phyloP scores from a whole-genome alignment of 2,329 filamentous ascomycete genomes.

The Phialemoniopsis sp. region DNA sequence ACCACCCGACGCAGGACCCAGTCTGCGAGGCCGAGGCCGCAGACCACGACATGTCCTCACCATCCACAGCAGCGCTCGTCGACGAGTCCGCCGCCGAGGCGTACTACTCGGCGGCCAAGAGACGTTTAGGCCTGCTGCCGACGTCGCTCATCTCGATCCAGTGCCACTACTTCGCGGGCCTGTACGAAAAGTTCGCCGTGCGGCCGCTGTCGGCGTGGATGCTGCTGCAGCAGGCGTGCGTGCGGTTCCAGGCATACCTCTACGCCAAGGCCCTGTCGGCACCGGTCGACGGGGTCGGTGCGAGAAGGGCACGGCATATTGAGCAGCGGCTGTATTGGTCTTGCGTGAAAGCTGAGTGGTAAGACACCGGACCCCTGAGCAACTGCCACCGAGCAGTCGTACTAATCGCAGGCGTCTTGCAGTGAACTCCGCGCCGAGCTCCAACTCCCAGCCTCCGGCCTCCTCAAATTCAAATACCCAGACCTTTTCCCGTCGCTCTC shows the following conservation, averaged over 20 bases:
- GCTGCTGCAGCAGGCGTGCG: constrained; percentile 3
- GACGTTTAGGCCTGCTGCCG: constrained; percentile 1
- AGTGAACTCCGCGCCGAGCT: constrained; percentile 4
- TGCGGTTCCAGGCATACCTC: constrained; percentile 1
- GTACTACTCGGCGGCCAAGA: constrained; percentile 2
- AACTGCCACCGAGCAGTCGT: too few species aligned
- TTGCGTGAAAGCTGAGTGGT: constrained; percentile 4
- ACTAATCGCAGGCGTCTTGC: too few species aligned
- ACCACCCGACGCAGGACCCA: too few species aligned
- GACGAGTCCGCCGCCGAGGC: constrained; percentile 3
- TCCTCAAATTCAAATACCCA: background rate
- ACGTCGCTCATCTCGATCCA: background rate
- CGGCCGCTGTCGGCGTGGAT: constrained; percentile 4
- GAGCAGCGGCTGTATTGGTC: constrained; percentile 3
- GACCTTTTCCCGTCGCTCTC: constrained; percentile 3
- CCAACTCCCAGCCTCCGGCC: background rate
- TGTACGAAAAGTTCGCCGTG: constrained; percentile 7
- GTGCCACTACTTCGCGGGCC: constrained; percentile 6
- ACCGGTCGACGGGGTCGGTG: background rate
- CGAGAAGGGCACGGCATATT: background rate
- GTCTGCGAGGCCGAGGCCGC: too few species aligned
- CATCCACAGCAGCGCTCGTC: too few species aligned
- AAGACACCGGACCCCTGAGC: too few species aligned
- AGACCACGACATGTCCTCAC: too few species aligned
- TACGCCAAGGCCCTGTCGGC: too few species aligned